These are phyloP conservation scores for Erigeron canadensis DNA, from an alignment of 129 eudicot genomes.

Conservation along the genomic window DNA sequence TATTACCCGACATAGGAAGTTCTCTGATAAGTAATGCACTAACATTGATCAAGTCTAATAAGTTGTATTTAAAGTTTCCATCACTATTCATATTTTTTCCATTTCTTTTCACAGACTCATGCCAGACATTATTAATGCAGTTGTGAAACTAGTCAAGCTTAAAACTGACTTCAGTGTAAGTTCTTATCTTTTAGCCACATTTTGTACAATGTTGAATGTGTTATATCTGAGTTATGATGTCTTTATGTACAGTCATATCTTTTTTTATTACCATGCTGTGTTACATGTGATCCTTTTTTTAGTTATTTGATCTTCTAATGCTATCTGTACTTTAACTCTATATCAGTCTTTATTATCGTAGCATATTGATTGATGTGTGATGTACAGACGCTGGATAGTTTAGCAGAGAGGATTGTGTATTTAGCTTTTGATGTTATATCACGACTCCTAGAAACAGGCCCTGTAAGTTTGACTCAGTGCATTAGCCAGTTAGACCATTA, in stretches of 20 bases:
- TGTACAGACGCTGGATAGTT: conserved; percentile 60
- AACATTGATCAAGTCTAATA: conserved; percentile 18
- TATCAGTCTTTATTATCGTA: conserved; percentile 3
- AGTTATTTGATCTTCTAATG: conserved; percentile 6
- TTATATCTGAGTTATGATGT: not conserved
- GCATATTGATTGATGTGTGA: conserved; percentile 10
- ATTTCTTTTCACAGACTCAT: conserved; percentile 51
- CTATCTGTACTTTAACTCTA: conserved; percentile 5
- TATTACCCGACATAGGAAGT: conserved; percentile 72
- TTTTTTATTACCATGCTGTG: conserved; percentile 1
- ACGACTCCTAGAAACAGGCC: conserved; percentile 81
- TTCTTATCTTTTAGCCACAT: not conserved
- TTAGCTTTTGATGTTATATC: conserved; percentile 78
- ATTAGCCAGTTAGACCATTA: conserved; percentile 14
- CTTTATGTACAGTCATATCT: not conserved
- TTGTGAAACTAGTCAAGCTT: conserved; percentile 47
- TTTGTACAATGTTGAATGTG: not conserved
- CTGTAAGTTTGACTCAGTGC: conserved; percentile 43
- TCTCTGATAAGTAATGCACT: conserved; percentile 61
- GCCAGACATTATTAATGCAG: conserved; percentile 64
- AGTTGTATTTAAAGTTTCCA: not conserved
- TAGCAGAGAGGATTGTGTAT: conserved; percentile 60
- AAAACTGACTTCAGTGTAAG: conserved; percentile 60
- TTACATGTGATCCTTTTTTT: conserved; percentile 1
- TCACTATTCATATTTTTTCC: conserved; percentile 27